phyloP scores from a whole-genome alignment of 139 green algal genomes.

The Chlamydomonas sp. region DNA sequence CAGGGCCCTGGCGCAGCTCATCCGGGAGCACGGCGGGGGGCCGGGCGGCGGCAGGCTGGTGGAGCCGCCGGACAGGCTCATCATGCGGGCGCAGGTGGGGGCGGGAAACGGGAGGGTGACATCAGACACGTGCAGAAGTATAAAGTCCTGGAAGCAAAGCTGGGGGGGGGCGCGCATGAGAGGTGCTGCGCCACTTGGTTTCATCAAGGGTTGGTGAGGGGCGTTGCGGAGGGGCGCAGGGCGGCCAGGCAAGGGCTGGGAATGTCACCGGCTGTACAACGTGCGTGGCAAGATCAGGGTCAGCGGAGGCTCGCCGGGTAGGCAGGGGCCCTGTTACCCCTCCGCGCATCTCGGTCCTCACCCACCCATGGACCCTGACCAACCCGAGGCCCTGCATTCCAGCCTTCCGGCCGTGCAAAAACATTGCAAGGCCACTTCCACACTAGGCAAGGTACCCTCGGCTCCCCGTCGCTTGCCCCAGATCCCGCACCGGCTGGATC shows the following conservation, averaged over 20 bases:
- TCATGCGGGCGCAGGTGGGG: constrained; percentile 64
- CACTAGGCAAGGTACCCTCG: too few relatives aligned
- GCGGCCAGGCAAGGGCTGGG: too few relatives aligned
- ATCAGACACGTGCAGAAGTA: too few relatives aligned
- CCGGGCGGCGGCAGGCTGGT: neutral
- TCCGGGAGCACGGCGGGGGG: constrained; percentile 57
- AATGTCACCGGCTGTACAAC: too few relatives aligned
- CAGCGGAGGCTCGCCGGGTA: too few relatives aligned
- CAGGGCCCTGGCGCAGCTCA: constrained; percentile 56
- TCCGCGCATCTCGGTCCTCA: neutral
- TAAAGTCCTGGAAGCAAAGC: too few relatives aligned
- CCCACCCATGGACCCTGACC: neutral
- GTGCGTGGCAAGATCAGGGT: too few relatives aligned
- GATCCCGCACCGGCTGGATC: constrained; percentile 30
- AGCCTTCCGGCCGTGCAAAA: neutral
- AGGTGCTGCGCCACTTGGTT: too few relatives aligned
- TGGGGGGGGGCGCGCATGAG: too few relatives aligned
- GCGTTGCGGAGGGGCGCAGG: too few relatives aligned
- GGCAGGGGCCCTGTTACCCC: neutral
- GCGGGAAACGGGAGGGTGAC: neutral
- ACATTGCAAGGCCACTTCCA: too few relatives aligned
- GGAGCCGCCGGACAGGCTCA: constrained; percentile 44
- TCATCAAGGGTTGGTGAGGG: too few relatives aligned
- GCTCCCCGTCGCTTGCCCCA: neutral
- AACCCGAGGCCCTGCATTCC: neutral